Evolutionary conservation across 805 yeast genomes (phyloP).

Genomic region (Kodamaea leandrae): DNA sequence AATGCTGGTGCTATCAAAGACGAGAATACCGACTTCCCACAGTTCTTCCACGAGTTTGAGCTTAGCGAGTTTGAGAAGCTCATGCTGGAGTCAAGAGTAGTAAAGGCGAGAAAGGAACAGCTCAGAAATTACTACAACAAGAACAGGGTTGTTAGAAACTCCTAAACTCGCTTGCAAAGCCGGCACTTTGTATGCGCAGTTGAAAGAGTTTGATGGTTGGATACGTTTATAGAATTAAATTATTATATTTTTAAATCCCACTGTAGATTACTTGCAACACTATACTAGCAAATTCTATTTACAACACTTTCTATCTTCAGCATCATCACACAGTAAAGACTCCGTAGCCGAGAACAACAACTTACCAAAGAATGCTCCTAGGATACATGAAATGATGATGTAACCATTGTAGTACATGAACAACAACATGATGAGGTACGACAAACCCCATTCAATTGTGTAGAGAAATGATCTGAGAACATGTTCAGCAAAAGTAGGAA

Average conservation of each 20-base stretch:
- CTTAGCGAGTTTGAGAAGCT: slow-evolving; percentile 6
- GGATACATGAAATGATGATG: slow-evolving; percentile 57
- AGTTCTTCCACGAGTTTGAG: slow-evolving; percentile 10
- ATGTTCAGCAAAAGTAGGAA: slow-evolving; percentile 52
- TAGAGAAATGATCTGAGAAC: slow-evolving; percentile 47
- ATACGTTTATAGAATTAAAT: too few relatives aligned
- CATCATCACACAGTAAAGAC: slow-evolving; percentile 24
- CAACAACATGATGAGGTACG: slow-evolving; percentile 65
- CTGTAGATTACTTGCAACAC: not conserved
- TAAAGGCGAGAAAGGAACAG: slow-evolving; percentile 6
- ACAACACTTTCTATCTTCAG: slow-evolving; percentile 28
- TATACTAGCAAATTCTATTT: slow-evolving; percentile 9
- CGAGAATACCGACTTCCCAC: slow-evolving; percentile 10
- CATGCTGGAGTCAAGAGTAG: slow-evolving; percentile 6
- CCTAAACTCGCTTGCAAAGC: too few relatives aligned
- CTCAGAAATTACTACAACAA: too few relatives aligned
- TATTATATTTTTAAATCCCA: too few relatives aligned
- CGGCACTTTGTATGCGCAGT: too few relatives aligned
- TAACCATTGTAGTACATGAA: slow-evolving; percentile 78
- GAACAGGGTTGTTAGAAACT: too few relatives aligned
- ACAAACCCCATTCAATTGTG: slow-evolving; percentile 60
- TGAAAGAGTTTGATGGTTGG: too few relatives aligned
- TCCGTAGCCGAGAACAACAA: slow-evolving; percentile 50
- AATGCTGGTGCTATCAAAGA: slow-evolving; percentile 3
- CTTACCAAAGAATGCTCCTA: slow-evolving; percentile 62